phyloP scores from a whole-genome alignment of 805 yeast species.

The Candida maesae region DNA sequence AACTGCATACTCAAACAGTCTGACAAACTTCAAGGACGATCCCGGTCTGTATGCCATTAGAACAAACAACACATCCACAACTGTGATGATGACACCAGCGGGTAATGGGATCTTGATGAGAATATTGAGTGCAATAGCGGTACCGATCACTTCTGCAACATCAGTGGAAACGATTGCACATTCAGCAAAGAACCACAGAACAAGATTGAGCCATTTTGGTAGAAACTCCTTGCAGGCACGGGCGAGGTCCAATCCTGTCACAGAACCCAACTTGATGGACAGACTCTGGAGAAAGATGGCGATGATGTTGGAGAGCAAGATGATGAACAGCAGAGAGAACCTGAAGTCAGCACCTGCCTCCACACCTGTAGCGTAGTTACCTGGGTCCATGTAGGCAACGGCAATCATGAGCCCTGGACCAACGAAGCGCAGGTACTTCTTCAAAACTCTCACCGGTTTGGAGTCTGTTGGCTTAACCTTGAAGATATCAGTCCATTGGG shows the following conservation, averaged over 20 bases:
- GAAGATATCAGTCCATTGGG: constrained; percentile 11
- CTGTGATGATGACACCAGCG: constrained; percentile 74
- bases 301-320: constrained; percentile 73
- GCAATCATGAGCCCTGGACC: constrained; percentile 89
- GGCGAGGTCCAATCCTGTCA: constrained; percentile 85
- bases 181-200: constrained; percentile 76
- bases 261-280: constrained; percentile 83
- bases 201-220: constrained; percentile 60
- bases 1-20: constrained; percentile 74
- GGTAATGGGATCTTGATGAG: constrained; percentile 70
- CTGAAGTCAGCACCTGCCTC: constrained; percentile 80
- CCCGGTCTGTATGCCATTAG: constrained; percentile 75
- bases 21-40: constrained; percentile 67
- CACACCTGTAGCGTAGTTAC: constrained; percentile 87
- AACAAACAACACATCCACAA: constrained; percentile 75
- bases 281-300: constrained; percentile 81
- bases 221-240: constrained; percentile 74
- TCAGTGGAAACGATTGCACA: constrained; percentile 89
- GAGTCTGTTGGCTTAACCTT: constrained; percentile 18
- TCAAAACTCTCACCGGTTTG: constrained; percentile 26
- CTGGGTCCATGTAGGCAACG: constrained; percentile 93
- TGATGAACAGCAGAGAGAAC: constrained; percentile 67
- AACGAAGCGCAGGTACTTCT: constrained; percentile 62
- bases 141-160: constrained; percentile 91
- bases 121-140: constrained; percentile 82